These are phyloP conservation scores for Fusarium haematococcum DNA, from an alignment of 2,329 filamentous ascomycete species.

Conservation along the genomic window DNA sequence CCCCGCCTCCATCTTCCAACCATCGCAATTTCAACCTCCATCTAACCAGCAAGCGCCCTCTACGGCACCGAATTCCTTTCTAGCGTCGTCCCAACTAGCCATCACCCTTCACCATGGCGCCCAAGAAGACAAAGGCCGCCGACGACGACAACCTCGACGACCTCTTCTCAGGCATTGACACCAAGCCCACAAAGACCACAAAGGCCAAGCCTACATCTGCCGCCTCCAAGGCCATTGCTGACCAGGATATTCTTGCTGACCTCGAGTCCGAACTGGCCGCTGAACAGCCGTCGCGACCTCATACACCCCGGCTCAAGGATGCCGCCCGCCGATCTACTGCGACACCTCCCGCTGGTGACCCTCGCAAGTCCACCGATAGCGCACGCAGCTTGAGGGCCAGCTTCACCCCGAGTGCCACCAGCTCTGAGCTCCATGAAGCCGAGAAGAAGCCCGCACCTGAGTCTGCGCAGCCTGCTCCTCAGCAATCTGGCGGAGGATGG, in stretches of 20 bases:
- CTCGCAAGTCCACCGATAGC: slow-evolving; percentile 83
- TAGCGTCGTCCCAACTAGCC: background rate
- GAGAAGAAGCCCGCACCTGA: slow-evolving; percentile 64
- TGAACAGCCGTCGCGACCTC: slow-evolving; percentile 79
- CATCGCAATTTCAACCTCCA: slow-evolving; percentile 16
- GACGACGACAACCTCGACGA: slow-evolving; percentile 74
- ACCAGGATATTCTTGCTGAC: slow-evolving; percentile 87
- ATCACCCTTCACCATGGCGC: slow-evolving; percentile 62
- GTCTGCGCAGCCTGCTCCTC: slow-evolving; percentile 52
- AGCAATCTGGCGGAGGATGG: slow-evolving; percentile 76
- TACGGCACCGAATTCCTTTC: background rate
- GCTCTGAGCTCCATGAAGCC: slow-evolving; percentile 69
- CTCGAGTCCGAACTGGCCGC: slow-evolving; percentile 79
- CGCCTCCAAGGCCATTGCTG: slow-evolving; percentile 60
- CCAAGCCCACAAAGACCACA: slow-evolving; percentile 61
- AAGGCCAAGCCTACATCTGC: slow-evolving; percentile 63
- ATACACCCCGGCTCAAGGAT: slow-evolving; percentile 81
- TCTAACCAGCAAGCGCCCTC: background rate
- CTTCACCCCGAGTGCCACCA: slow-evolving; percentile 76
- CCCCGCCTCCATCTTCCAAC: slow-evolving; percentile 22
- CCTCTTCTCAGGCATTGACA: slow-evolving; percentile 72
- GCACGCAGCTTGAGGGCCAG: slow-evolving; percentile 76
- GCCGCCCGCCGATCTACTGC: slow-evolving; percentile 59
- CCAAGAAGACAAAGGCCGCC: slow-evolving; percentile 69
- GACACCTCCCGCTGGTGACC: slow-evolving; percentile 68